Conservation (phyloP, 805 yeast species). For the Sporopachydermia lactativora region DNA sequence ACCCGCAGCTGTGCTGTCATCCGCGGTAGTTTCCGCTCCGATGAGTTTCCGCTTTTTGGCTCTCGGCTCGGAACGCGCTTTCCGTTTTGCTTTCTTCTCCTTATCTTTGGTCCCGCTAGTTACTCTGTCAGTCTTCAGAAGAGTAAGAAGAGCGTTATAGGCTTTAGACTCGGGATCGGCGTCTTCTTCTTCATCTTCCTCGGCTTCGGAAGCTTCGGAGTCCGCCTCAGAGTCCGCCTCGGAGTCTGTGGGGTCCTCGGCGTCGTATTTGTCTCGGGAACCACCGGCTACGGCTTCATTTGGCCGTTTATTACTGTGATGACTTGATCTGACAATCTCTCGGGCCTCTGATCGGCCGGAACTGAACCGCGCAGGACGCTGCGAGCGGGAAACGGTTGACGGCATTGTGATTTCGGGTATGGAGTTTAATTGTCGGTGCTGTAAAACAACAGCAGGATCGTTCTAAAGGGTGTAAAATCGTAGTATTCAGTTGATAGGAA, state of each 20-base stretch:
- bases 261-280: too few relatives aligned
- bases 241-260: too few relatives aligned
- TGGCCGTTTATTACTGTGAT: neutral
- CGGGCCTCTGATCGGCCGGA: neutral
- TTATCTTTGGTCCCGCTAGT: too few relatives aligned
- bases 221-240: too few relatives aligned
- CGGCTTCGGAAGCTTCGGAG: slow-evolving; percentile 8
- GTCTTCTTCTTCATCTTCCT: slow-evolving; percentile 12
- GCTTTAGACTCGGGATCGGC: slow-evolving; percentile 28
- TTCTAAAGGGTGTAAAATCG: too few relatives aligned
- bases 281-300: slow-evolving; percentile 8
- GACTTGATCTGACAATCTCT: neutral
- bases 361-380: neutral
- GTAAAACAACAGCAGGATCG: too few relatives aligned
- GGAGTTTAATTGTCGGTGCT: too few relatives aligned
- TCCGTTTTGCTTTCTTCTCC: slow-evolving; percentile 6
- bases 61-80: slow-evolving; percentile 10
- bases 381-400: neutral
- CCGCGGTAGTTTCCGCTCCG: slow-evolving; percentile 13
- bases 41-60: slow-evolving; percentile 17
- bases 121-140: slow-evolving; percentile 39
- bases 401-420: neutral
- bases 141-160: slow-evolving; percentile 52
- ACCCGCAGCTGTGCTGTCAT: slow-evolving; percentile 6
- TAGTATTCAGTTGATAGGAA: too few relatives aligned